Conservation (phyloP, 768 basidiomycete species). For the Ramaria sp. region DNA sequence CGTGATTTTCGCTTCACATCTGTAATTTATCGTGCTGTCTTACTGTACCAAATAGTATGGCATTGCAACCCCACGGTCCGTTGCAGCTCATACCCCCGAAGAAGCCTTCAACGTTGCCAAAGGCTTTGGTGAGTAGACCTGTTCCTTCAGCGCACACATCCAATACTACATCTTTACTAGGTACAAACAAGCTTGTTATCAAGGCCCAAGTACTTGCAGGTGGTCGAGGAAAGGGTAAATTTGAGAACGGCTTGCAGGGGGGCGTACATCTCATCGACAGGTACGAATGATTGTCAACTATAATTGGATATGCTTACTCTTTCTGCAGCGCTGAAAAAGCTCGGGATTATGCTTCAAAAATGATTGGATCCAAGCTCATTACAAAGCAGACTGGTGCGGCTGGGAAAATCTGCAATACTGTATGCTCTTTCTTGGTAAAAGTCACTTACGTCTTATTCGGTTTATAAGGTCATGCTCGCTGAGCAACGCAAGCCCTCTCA, state of each 20-base stretch:
- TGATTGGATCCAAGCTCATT: constrained; percentile 92
- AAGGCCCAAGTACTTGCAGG: constrained; percentile 99
- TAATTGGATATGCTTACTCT: constrained; percentile 3
- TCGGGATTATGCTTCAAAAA: constrained; percentile 75
- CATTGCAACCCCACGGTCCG: constrained; percentile 86
- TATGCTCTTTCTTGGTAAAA: constrained; percentile 26
- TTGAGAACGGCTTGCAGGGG: constrained; percentile 92
- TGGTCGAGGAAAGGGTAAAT: constrained; percentile 95
- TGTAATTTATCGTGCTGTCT: neutral
- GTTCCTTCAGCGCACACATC: neutral
- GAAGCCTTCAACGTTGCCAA: constrained; percentile 87
- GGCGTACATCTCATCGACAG: constrained; percentile 91
- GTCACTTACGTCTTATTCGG: constrained; percentile 9
- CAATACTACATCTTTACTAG: constrained; percentile 27
- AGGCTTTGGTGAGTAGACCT: constrained; percentile 56
- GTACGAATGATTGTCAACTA: constrained; percentile 29
- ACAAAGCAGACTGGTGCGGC: constrained; percentile 96
- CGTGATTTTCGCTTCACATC: constrained; percentile 14
- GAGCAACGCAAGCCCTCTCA: constrained; percentile 88
- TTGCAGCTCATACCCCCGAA: constrained; percentile 75
- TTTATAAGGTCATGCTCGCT: constrained; percentile 84
- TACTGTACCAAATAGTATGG: constrained; percentile 59
- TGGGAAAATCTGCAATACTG: constrained; percentile 92
- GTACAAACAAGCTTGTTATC: constrained; percentile 74
- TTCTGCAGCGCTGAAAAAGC: constrained; percentile 70